A percentile compares a stretch with the other conserved stretches of the same genome.
These are phyloP conservation scores for Tuber magnatum DNA, from an alignment of 495 filamentous ascomycete species.

Conservation along the genomic window DNA sequence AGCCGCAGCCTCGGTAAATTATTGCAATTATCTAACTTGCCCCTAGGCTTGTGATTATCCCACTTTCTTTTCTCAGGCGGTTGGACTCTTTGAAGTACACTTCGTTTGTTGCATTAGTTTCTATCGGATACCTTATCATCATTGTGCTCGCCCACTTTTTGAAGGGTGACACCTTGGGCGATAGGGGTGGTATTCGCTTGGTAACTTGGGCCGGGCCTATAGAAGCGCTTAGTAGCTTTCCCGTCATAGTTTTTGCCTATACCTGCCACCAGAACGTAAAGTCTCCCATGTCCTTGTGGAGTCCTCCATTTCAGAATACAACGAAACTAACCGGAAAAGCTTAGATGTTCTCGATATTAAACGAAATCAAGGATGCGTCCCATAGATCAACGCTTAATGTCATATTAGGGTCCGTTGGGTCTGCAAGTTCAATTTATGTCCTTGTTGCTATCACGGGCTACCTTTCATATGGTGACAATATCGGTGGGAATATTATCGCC, in stretches of 20 bases:
- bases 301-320: neutral
- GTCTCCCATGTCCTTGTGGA: neutral
- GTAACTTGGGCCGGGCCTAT: conserved; percentile 72
- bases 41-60: conserved; percentile 79
- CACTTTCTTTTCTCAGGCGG: conserved; percentile 79
- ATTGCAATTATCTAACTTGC: conserved; percentile 13
- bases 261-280: conserved; percentile 96
- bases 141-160: conserved; percentile 85
- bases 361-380: conserved; percentile 82
- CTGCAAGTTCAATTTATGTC: conserved; percentile 71
- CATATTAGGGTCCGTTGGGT: conserved; percentile 73
- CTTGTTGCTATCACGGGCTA: conserved; percentile 93
- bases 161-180: conserved; percentile 64
- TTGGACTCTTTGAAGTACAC: conserved; percentile 97
- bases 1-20: neutral
- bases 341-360: conserved; percentile 97
- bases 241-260: conserved; percentile 95
- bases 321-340: conserved; percentile 12
- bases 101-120: conserved; percentile 79
- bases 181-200: conserved; percentile 64
- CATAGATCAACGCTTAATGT: conserved; percentile 67
- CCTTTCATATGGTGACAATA: conserved; percentile 79
- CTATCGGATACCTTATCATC: conserved; percentile 87
- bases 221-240: conserved; percentile 73
- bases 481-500: conserved; percentile 82